Evolutionary conservation across 1,284 basidiomycete species (phyloP).

Genomic region (Trametes versicolor): DNA sequence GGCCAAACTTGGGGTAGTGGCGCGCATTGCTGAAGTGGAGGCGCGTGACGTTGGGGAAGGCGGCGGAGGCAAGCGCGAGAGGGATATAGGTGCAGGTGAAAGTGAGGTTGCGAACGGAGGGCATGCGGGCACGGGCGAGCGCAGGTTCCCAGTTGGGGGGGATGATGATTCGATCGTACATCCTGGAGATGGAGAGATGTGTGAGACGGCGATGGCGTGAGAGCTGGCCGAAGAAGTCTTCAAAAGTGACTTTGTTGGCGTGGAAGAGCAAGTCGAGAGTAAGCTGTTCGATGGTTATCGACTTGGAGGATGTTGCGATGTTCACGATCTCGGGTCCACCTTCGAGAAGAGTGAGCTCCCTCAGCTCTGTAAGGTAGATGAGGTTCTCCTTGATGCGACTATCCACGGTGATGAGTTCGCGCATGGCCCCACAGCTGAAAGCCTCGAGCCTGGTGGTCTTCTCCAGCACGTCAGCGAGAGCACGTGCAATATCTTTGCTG

Average conservation of each 20-base stretch:
- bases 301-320: slow-evolving; percentile 3
- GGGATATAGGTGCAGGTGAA: slow-evolving; percentile 17
- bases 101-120: slow-evolving; percentile 22
- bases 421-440: slow-evolving; percentile 24
- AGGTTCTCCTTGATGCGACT: slow-evolving; percentile 6
- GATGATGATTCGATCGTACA: slow-evolving; percentile 3
- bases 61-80: slow-evolving; percentile 10
- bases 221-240: slow-evolving; percentile 16
- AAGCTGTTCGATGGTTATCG: slow-evolving; percentile 12
- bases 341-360: slow-evolving; percentile 11
- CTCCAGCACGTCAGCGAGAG: slow-evolving; percentile 22
- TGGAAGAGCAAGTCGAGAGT: slow-evolving; percentile 1
- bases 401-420: slow-evolving; percentile 4
- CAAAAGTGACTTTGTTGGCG: neutral
- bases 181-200: slow-evolving; percentile 17
- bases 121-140: slow-evolving; percentile 1
- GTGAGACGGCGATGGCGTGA: slow-evolving; percentile 4
- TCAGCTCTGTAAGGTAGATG: slow-evolving; percentile 5
- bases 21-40: slow-evolving; percentile 22
- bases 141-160: neutral
- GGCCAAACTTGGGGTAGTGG: slow-evolving; percentile 11
- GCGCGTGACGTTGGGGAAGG: slow-evolving; percentile 18
- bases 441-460: slow-evolving; percentile 6
- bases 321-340: slow-evolving; percentile 4
- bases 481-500: slow-evolving; percentile 1